phyloP scores from a whole-genome alignment of 768 basidiomycete genomes.

The Dentipellis fragilis region DNA sequence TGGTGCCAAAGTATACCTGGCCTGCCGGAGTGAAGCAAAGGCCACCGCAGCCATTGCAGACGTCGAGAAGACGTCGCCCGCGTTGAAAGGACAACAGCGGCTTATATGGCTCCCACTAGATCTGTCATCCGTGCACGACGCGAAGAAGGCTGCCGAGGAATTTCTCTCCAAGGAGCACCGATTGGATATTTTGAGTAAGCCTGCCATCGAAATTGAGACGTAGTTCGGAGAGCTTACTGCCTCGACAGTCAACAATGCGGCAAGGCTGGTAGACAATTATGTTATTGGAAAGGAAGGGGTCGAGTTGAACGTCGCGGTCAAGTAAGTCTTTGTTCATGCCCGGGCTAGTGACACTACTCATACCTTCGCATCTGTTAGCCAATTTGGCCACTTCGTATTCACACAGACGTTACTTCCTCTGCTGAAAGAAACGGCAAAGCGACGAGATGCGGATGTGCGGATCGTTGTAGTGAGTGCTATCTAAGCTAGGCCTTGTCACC shows the following conservation, averaged over 20 bases:
- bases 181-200: slow-evolving; percentile 45
- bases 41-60: slow-evolving; percentile 10
- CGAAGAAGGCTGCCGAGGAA: slow-evolving; percentile 36
- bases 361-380: slow-evolving; percentile 14
- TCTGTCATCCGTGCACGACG: slow-evolving; percentile 35
- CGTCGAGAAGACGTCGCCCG: slow-evolving; percentile 7
- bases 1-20: slow-evolving; percentile 19
- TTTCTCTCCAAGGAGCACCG: slow-evolving; percentile 40
- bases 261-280: slow-evolving; percentile 17
- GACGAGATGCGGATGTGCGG: slow-evolving; percentile 21
- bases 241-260: slow-evolving; percentile 43
- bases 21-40: slow-evolving; percentile 8
- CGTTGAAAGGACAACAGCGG: slow-evolving; percentile 10
- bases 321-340: slow-evolving; percentile 22
- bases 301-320: slow-evolving; percentile 27
- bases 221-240: not conserved
- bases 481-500: no score
- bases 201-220: not conserved
- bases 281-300: slow-evolving; percentile 22
- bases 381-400: slow-evolving; percentile 20
- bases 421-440: slow-evolving; percentile 18
- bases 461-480: slow-evolving; percentile 20
- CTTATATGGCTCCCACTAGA: slow-evolving; percentile 43
- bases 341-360: no score
- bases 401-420: slow-evolving; percentile 22